These are phyloP conservation scores for Martiniozyma abietophila DNA, from an alignment of 805 yeast species.

Conservation along the genomic window DNA sequence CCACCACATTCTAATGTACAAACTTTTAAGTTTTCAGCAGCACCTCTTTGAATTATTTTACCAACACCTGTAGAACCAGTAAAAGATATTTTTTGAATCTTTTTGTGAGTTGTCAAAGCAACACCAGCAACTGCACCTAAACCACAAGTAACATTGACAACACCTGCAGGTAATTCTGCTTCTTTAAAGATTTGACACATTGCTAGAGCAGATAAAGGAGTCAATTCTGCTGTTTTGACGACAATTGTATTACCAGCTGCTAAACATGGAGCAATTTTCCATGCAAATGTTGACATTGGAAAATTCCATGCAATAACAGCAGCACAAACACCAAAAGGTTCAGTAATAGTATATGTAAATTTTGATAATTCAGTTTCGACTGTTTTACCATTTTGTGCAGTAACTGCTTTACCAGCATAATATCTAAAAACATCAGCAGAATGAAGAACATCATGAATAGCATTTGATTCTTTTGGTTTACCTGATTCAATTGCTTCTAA, in stretches of 20 bases:
- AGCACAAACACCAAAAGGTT: conserved; percentile 64
- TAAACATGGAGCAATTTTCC: conserved; percentile 63
- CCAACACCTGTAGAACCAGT: conserved; percentile 70
- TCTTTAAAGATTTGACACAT: conserved; percentile 43
- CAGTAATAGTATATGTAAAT: conserved; percentile 53
- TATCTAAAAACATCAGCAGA: conserved; percentile 49
- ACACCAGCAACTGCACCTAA: conserved; percentile 53
- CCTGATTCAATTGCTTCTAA: conserved; percentile 55
- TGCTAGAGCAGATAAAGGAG: conserved; percentile 57
- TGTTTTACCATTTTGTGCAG: conserved; percentile 49
- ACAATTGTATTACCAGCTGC: conserved; percentile 60
- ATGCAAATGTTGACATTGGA: conserved; percentile 58
- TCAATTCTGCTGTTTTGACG: conserved; percentile 55
- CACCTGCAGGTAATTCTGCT: conserved; percentile 60
- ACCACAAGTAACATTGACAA: conserved; percentile 53
- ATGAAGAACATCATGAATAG: conserved; percentile 51
- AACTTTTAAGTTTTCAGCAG: conserved; percentile 80
- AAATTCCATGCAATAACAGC: conserved; percentile 69
- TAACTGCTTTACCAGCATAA: conserved; percentile 71
- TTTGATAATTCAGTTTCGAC: conserved; percentile 50
- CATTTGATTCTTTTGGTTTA: conserved; percentile 43
- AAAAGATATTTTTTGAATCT: conserved; percentile 54
- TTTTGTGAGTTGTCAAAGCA: conserved; percentile 47
- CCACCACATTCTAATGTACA: conserved; percentile 95
- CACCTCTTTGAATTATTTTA: conserved; percentile 74